Evolutionary conservation across 768 basidiomycete species (phyloP), one percentile per base, ranked within the genome.

Genomic region (Amanita inopinata): DNA sequence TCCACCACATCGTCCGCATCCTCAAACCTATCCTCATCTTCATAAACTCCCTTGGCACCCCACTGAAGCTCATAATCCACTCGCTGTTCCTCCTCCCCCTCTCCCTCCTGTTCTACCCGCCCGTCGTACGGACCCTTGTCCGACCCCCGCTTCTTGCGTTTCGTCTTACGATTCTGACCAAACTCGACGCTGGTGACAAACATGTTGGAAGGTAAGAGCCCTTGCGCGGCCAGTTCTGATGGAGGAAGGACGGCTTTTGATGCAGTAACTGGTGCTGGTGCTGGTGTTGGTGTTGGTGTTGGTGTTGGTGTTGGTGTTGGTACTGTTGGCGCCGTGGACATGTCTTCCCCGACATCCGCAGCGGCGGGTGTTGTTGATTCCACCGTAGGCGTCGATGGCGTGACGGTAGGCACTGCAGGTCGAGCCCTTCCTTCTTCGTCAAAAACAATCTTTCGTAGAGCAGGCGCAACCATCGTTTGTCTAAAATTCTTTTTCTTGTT

Each of bases 401-500:
- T n/a, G n/a, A n/a, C 23, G 41, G 33, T 7, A 18, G 17, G 12
- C 6, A 14, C 15, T 28, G 19, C 4, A 10, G 40, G 17, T 10
- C 20, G 43, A 20, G 15, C 35, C 4, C 37, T 27, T 18, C 27
- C 43, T 19, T 43, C 49, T 19, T 51, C 51, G 1, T 55, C 55
- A 47, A 83, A 83, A 12, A 75, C 60, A 43, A 83, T 80, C 57
- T 76, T 83, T 28, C 53, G 24, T 57, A 69, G 49, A 57, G 67
- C 38, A 40, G 67, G 55, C 28, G 60, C 36, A 11, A 59, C 49
- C 57, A 79, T 66, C 5, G 72, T 61, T 37, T 72, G 63, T 51
- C 70, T 77, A 59, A 80, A 84, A 14, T 76, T 77, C 45, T 74
- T 80, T 33, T 72, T 74, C 57, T 86, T 87, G 58, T 84, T 86